Conservation (phyloP, 768 basidiomycete genomes). For the Termitomyces sp. region DNA sequence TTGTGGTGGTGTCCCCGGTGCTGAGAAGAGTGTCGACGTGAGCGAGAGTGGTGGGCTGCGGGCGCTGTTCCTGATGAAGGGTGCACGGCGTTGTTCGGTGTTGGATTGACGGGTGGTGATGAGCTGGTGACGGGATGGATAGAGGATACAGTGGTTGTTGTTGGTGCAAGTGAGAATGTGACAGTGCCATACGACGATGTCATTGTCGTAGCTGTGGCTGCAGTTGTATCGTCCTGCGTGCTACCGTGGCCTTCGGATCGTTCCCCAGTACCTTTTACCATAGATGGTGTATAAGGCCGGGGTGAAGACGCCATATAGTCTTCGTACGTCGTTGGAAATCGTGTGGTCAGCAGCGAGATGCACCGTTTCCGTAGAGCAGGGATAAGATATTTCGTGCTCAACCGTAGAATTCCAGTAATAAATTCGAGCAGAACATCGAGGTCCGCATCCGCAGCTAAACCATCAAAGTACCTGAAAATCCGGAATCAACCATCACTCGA, state of each 20-base stretch:
- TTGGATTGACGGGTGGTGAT: not conserved
- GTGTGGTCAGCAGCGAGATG: constrained; percentile 38
- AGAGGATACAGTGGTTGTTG: not conserved
- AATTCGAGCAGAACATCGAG: constrained; percentile 40
- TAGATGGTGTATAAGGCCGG: not conserved
- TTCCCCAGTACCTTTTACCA: not conserved
- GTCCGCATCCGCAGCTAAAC: constrained; percentile 27
- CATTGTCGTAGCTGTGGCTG: not conserved
- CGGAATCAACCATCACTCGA: not conserved
- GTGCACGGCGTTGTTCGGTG: not conserved
- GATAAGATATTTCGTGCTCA: constrained; percentile 61
- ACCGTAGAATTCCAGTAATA: constrained; percentile 49
- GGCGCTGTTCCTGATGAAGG: not conserved
- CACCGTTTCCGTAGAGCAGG: constrained; percentile 46
- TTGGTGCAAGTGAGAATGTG: not conserved
- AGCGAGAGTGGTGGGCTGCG: not conserved
- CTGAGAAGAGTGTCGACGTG: not conserved
- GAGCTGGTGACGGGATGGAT: not conserved
- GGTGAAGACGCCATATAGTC: constrained; percentile 27
- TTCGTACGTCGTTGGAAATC: constrained; percentile 34
- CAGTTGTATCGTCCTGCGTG: not conserved
- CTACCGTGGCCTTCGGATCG: not conserved
- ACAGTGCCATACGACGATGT: not conserved
- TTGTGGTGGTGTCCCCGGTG: not conserved
- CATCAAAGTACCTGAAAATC: constrained; percentile 30